Percentiles rank a stretch among this genome's conserved stretches.
Conservation (phyloP, 2,329 filamentous ascomycete species). For the Aspergillus sp. region DNA sequence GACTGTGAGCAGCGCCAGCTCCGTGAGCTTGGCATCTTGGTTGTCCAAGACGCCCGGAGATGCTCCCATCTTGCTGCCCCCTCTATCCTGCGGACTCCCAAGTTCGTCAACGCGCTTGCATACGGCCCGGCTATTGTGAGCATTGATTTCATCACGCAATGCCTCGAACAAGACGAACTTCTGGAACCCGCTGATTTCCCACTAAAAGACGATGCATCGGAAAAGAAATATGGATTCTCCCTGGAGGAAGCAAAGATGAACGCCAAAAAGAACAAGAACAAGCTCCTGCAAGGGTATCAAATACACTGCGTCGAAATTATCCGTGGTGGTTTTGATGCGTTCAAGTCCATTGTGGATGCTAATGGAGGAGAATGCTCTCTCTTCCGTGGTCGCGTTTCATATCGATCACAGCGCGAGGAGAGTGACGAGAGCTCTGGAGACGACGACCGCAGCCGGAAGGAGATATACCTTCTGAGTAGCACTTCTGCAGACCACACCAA, state of each 20-base stretch:
- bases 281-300: slow-evolving; percentile 71
- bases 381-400: slow-evolving; percentile 73
- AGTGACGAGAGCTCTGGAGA: slow-evolving; percentile 56
- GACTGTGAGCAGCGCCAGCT: slow-evolving; percentile 66
- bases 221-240: slow-evolving; percentile 69
- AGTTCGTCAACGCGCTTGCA: slow-evolving; percentile 87
- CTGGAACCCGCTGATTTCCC: slow-evolving; percentile 66
- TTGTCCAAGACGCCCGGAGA: slow-evolving; percentile 72
- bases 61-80: slow-evolving; percentile 89
- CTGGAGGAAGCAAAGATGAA: slow-evolving; percentile 68
- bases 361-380: slow-evolving; percentile 83
- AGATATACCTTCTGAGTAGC: slow-evolving; percentile 81
- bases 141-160: slow-evolving; percentile 75
- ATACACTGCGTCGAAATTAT: slow-evolving; percentile 85
- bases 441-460: slow-evolving; percentile 63
- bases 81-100: slow-evolving; percentile 82
- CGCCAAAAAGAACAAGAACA: slow-evolving; percentile 74
- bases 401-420: slow-evolving; percentile 59
- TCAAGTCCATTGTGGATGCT: slow-evolving; percentile 78
- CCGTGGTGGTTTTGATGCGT: slow-evolving; percentile 78
- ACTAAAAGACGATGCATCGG: slow-evolving; percentile 71
- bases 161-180: slow-evolving; percentile 67
- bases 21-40: slow-evolving; percentile 76
- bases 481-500: slow-evolving; percentile 65
- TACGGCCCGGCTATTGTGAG: slow-evolving; percentile 76